Evolutionary conservation across 108 stramenopile genomes (phyloP).

Genomic region (Seminavis robusta): DNA sequence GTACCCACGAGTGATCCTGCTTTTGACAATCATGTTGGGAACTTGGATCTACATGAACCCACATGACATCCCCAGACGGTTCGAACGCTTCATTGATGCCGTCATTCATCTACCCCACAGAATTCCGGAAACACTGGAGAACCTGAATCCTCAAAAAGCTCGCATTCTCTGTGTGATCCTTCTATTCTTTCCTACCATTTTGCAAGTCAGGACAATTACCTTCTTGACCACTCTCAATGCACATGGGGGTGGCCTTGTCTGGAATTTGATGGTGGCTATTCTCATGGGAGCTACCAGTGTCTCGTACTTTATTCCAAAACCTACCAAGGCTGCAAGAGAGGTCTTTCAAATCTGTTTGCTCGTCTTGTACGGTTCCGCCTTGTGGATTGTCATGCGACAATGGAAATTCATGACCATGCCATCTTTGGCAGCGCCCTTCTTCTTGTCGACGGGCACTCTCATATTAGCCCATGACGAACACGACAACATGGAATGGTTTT

Average conservation of each 20-base stretch:
- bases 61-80: constrained; percentile 9
- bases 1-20: constrained; percentile 16
- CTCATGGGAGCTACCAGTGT: no score
- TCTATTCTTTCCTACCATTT: constrained; percentile 18
- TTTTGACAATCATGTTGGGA: constrained; percentile 1
- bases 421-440: constrained; percentile 32
- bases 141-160: constrained; percentile 4
- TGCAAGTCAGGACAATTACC: constrained; percentile 32
- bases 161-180: constrained; percentile 17
- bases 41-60: constrained; percentile 17
- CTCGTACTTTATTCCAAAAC: not conserved
- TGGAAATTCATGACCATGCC: constrained; percentile 6
- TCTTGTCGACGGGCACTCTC: constrained; percentile 30
- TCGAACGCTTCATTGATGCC: not conserved
- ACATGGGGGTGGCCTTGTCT: constrained; percentile 3
- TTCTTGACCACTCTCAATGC: constrained; percentile 24
- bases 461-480: constrained; percentile 25
- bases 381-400: constrained; percentile 16
- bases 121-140: constrained; percentile 1
- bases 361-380: constrained; percentile 22
- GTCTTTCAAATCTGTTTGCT: constrained; percentile 13
- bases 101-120: constrained; percentile 6
- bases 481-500: constrained; percentile 29
- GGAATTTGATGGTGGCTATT: constrained; percentile 2
- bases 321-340: constrained; percentile 10